These are phyloP conservation scores for Irpex sp. DNA, from an alignment of 1,284 basidiomycete species.

Conservation along the genomic window DNA sequence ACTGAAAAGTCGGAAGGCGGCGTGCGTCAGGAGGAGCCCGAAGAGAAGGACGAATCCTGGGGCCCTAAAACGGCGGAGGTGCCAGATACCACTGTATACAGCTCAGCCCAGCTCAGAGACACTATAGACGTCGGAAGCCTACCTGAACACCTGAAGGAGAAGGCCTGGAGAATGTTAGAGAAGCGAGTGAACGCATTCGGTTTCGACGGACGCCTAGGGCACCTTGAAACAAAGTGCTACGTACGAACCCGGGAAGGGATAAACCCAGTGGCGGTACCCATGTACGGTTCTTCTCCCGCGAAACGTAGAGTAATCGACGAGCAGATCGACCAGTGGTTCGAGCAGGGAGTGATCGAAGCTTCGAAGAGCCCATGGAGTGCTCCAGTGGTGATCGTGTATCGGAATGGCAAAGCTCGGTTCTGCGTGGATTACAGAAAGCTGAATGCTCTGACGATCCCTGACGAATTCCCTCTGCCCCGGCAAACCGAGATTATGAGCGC, in stretches of 20 bases:
- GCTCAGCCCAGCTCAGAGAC: not conserved
- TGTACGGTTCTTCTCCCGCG: constrained; percentile 26
- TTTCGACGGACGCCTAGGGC: not conserved
- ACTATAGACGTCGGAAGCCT: constrained; percentile 6
- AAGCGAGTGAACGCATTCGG: not conserved
- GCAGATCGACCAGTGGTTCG: constrained; percentile 28
- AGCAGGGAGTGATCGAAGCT: constrained; percentile 29
- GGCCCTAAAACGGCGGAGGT: constrained; percentile 3
- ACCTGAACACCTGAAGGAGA: not conserved
- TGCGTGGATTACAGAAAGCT: constrained; percentile 15
- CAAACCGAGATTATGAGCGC: constrained; percentile 35
- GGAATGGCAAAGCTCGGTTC: constrained; percentile 30
- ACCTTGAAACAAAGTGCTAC: not conserved
- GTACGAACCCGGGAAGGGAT: constrained; percentile 1
- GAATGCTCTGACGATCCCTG: constrained; percentile 31
- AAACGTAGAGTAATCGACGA: constrained; percentile 30
- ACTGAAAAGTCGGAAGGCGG: not conserved
- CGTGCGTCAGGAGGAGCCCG: too few species aligned
- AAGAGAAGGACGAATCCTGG: not conserved
- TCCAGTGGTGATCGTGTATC: constrained; percentile 30
- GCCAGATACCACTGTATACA: too few species aligned
- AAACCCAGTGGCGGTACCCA: constrained; percentile 21
- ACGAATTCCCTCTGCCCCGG: constrained; percentile 39
- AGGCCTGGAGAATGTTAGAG: not conserved
- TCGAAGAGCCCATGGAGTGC: constrained; percentile 32